Percentiles rank a stretch among this genome's conserved stretches.
These are phyloP conservation scores for Durio zibethinus DNA, from an alignment of 345 rosid species.

Conservation along the genomic window DNA sequence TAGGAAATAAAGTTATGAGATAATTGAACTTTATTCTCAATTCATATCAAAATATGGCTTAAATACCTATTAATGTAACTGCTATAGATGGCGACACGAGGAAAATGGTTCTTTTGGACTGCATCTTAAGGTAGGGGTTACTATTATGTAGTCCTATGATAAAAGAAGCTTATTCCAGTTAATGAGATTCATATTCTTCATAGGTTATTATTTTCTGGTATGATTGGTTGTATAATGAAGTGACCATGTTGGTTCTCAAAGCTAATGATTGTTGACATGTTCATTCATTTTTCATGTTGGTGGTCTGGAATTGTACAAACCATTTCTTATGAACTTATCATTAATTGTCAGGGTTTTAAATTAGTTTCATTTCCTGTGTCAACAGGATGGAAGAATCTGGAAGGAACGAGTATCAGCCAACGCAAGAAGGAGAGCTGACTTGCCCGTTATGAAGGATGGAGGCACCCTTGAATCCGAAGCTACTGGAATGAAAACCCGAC, in stretches of 20 bases:
- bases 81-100: neutral
- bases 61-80: neutral
- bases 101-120: neutral
- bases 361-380: neutral
- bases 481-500: slow-evolving; percentile 35
- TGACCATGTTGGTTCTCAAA: neutral
- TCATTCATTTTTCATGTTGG: neutral
- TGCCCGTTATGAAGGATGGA: slow-evolving; percentile 61
- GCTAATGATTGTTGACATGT: neutral
- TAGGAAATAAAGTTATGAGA: neutral
- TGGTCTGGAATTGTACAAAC: neutral
- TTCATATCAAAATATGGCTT: neutral
- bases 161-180: neutral
- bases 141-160: neutral
- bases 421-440: slow-evolving; percentile 54
- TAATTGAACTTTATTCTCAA: neutral
- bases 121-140: neutral
- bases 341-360: neutral
- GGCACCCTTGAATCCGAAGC: slow-evolving; percentile 45
- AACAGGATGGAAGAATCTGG: slow-evolving; percentile 93
- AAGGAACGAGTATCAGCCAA: slow-evolving; percentile 77
- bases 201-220: neutral
- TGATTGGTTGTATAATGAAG: neutral
- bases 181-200: neutral
- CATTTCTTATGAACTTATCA: neutral